phyloP scores from a whole-genome alignment of 306 rosid species.

The Ochetophila trinervis region DNA sequence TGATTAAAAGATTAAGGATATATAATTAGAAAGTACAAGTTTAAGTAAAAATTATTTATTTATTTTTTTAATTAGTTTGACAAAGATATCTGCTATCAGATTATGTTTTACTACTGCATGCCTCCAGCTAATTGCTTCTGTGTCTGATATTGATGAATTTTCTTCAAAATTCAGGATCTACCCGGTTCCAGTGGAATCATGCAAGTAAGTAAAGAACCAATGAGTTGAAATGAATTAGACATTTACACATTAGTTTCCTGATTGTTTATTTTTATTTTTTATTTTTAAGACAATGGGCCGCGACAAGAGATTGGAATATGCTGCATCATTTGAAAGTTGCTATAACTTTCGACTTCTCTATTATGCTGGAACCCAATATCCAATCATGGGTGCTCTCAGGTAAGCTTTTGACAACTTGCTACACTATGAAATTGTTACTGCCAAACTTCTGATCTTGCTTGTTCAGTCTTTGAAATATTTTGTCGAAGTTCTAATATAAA shows the following conservation, averaged over 20 bases:
- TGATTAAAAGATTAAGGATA: too few species aligned
- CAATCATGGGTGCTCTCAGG: conserved; percentile 95
- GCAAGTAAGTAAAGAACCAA: conserved; percentile 65
- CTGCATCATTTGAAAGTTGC: conserved; percentile 80
- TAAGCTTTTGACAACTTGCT: conserved; percentile 24
- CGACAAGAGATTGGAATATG: conserved; percentile 78
- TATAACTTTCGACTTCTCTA: conserved; percentile 91
- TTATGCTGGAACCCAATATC: conserved; percentile 92
- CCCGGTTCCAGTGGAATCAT: conserved; percentile 94
- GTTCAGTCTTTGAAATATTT: not conserved
- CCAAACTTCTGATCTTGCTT: not conserved
- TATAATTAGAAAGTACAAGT: too few species aligned
- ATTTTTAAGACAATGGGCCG: conserved; percentile 84
- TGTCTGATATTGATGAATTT: conserved; percentile 25
- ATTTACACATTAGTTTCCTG: conserved; percentile 22
- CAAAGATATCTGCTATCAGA: not conserved
- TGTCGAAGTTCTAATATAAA: too few species aligned
- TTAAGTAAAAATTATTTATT: too few species aligned
- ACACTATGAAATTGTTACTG: not conserved
- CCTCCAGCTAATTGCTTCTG: not conserved
- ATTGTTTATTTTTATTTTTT: conserved; percentile 5
- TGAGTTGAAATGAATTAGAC: conserved; percentile 22
- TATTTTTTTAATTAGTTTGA: too few species aligned
- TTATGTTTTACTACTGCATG: conserved; percentile 9
- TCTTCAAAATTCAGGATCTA: conserved; percentile 60